Percentiles rank a stretch among this genome's conserved stretches.
These are phyloP conservation scores for Jimgerdemannia flammicorona DNA, from an alignment of 192 early-diverging fungal genomes.

Conservation along the genomic window DNA sequence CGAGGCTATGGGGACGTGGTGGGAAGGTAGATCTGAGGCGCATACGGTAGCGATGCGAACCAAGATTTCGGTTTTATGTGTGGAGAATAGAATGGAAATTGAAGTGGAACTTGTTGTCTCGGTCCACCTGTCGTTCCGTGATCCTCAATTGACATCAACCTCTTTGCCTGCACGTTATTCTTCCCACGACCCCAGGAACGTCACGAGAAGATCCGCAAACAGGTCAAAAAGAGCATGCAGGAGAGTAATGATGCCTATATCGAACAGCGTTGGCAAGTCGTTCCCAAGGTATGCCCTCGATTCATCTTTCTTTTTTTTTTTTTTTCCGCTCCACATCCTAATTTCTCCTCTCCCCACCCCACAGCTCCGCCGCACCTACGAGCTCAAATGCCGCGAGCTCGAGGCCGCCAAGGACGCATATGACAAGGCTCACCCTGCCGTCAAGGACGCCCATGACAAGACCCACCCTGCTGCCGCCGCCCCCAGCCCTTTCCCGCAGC, in stretches of 20 bases:
- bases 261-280: slow-evolving; percentile 12
- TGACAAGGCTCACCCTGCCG: neutral
- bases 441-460: too few species aligned
- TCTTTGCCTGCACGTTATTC: too few species aligned
- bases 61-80: too few species aligned
- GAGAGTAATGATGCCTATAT: slow-evolving; percentile 23
- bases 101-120: too few species aligned
- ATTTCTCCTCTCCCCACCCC: neutral
- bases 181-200: neutral
- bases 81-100: too few species aligned
- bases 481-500: too few species aligned
- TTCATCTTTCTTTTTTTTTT: neutral
- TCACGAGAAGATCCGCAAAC: neutral
- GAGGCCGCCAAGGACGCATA: slow-evolving; percentile 3
- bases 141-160: too few species aligned
- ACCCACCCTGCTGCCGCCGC: too few species aligned
- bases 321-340: neutral
- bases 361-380: slow-evolving; percentile 19
- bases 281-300: slow-evolving; percentile 22
- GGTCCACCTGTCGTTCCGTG: too few species aligned
- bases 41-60: too few species aligned
- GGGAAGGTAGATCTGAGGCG: too few species aligned
- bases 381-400: slow-evolving; percentile 22
- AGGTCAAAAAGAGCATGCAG: neutral
- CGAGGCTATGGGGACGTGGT: too few species aligned